A percentile compares a stretch with the other conserved stretches of the same genome.
These are phyloP conservation scores for Epichloe aotearoae DNA, from an alignment of 2,329 filamentous ascomycete species.

Conservation along the genomic window DNA sequence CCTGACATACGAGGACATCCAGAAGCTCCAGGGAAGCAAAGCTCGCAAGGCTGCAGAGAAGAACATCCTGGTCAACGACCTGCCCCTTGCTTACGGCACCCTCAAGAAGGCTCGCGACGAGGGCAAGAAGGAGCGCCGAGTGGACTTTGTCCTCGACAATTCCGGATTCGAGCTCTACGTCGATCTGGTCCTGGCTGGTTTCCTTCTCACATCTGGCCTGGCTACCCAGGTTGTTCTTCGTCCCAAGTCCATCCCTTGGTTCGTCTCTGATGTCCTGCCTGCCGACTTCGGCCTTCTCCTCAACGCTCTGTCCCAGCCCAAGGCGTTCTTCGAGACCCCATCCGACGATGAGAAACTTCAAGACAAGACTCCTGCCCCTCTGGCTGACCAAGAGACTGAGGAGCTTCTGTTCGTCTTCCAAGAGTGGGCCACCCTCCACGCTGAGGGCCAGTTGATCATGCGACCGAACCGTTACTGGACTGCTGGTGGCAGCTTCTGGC, in stretches of 20 bases:
- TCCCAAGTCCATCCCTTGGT: slow-evolving; percentile 94
- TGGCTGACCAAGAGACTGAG: slow-evolving; percentile 53
- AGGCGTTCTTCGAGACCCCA: slow-evolving; percentile 62
- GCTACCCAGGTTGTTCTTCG: slow-evolving; percentile 81
- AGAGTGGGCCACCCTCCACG: slow-evolving; percentile 68
- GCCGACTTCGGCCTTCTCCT: slow-evolving; percentile 75
- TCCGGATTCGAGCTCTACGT: slow-evolving; percentile 96
- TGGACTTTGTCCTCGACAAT: slow-evolving; percentile 95
- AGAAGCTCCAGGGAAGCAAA: slow-evolving; percentile 83
- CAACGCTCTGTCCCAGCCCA: slow-evolving; percentile 62
- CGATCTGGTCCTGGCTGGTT: slow-evolving; percentile 83
- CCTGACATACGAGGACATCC: slow-evolving; percentile 88
- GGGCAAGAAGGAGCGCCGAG: slow-evolving; percentile 54
- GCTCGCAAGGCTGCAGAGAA: slow-evolving; percentile 77
- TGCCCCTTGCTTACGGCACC: slow-evolving; percentile 55
- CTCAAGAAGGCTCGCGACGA: slow-evolving; percentile 52
- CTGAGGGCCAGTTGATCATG: slow-evolving; percentile 70
- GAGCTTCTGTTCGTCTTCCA: slow-evolving; percentile 67
- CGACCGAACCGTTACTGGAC: slow-evolving; percentile 91
- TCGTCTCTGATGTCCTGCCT: slow-evolving; percentile 88
- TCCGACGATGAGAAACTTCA: slow-evolving; percentile 52
- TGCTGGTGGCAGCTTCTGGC: slow-evolving; percentile 74
- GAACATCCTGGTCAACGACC: slow-evolving; percentile 85
- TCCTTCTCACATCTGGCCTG: slow-evolving; percentile 69
- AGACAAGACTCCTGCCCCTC: slow-evolving; percentile 42